Conservation (phyloP, 2,329 filamentous ascomycete genomes). For the Monosporascus sp. region DNA sequence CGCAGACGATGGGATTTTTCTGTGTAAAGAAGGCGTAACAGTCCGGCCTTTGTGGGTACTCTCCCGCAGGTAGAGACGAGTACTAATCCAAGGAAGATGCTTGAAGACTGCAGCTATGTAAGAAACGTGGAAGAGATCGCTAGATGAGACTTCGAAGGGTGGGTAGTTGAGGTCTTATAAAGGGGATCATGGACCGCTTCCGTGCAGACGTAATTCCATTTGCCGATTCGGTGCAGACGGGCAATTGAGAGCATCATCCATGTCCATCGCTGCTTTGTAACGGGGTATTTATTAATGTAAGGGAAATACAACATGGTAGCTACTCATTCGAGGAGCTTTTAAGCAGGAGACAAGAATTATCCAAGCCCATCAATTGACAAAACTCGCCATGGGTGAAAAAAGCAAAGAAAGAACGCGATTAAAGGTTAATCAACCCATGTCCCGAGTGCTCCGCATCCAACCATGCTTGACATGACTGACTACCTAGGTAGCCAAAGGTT, state of each 20-base stretch:
- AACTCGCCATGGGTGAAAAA: too few species aligned
- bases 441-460: too few species aligned
- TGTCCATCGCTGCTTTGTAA: not conserved
- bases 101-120: conserved; percentile 3
- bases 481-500: too few species aligned
- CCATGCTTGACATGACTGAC: too few species aligned
- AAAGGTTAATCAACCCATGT: too few species aligned
- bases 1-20: not conserved
- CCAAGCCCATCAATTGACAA: not conserved
- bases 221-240: not conserved
- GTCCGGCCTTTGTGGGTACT: not conserved
- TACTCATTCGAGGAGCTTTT: not conserved
- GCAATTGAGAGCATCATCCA: not conserved
- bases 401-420: not conserved
- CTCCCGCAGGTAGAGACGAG: not conserved
- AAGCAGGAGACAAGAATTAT: not conserved
- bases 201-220: not conserved
- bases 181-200: not conserved
- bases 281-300: not conserved
- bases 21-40: not conserved
- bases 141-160: conserved; percentile 1
- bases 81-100: conserved; percentile 9
- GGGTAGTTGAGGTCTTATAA: not conserved
- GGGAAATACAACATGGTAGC: not conserved
- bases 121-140: conserved; percentile 1